Percentiles rank a stretch among this genome's conserved stretches.
Evolutionary conservation across 164 flowering plant species (phyloP).

Genomic region (Stephania yunnanensis): DNA sequence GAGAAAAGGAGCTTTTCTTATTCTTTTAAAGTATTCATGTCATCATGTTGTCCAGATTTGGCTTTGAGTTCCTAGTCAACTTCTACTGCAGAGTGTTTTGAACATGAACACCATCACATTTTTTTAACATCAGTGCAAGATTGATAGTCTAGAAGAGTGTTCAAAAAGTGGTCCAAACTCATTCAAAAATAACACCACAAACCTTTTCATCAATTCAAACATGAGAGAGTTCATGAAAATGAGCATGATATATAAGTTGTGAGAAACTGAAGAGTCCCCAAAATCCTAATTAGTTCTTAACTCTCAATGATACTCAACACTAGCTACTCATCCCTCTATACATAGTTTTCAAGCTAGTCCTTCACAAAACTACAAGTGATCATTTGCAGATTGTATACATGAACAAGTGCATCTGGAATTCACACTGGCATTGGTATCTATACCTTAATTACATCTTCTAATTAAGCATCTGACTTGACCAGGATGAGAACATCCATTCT

Average conservation of each 20-base stretch:
- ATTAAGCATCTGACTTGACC: not conserved
- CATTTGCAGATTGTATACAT: not conserved
- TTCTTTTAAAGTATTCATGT: slow-evolving; percentile 11
- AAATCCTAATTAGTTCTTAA: no score
- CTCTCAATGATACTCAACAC: not conserved
- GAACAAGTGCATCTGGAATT: not conserved
- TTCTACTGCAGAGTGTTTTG: not conserved
- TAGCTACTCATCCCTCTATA: not conserved
- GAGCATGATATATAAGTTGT: not conserved
- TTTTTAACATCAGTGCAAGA: not conserved
- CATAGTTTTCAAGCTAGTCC: not conserved
- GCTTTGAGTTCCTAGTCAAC: slow-evolving; percentile 9
- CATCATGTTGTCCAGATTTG: slow-evolving; percentile 27
- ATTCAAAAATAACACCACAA: not conserved
- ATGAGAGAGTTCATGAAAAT: no score
- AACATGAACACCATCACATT: not conserved
- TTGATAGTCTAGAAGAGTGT: not conserved
- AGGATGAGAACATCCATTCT: not conserved
- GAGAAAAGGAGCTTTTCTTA: not conserved
- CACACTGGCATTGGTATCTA: not conserved
- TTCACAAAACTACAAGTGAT: not conserved
- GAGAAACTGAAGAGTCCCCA: not conserved
- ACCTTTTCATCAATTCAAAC: not conserved
- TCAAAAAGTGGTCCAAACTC: not conserved
- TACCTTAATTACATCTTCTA: not conserved